These are phyloP conservation scores for Fistulinella staudtii DNA, from an alignment of 1,284 basidiomycete genomes.

Conservation along the genomic window DNA sequence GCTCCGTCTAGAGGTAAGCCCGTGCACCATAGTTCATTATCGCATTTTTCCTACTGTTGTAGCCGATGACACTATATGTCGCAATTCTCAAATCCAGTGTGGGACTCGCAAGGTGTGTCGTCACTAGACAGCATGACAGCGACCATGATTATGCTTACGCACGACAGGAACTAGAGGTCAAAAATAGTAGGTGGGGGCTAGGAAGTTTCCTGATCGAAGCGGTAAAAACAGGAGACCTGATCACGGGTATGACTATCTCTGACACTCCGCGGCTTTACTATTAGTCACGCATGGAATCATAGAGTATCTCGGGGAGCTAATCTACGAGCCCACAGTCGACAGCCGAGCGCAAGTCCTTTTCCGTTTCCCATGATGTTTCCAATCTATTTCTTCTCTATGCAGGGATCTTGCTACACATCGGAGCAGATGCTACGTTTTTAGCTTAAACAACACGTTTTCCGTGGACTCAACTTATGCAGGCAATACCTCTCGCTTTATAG, in stretches of 20 bases:
- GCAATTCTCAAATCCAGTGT: conserved; percentile 30
- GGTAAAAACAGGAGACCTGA: conserved; percentile 30
- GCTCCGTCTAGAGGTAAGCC: conserved; percentile 28
- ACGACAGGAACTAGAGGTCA: conserved; percentile 33
- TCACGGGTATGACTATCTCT: conserved; percentile 36
- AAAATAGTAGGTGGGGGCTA: conserved; percentile 38
- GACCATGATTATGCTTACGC: conserved; percentile 1
- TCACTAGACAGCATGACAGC: background rate
- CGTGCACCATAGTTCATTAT: background rate
- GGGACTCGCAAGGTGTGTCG: conserved; percentile 23
- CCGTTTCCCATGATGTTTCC: background rate
- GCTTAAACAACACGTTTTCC: conserved; percentile 38
- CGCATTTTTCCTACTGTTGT: background rate
- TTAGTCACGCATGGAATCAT: conserved; percentile 2
- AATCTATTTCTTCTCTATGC: background rate
- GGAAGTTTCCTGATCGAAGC: conserved; percentile 40
- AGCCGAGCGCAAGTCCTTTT: conserved; percentile 41
- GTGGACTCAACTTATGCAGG: conserved; percentile 53
- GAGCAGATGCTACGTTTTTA: conserved; percentile 55
- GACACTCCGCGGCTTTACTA: background rate
- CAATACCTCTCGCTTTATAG: conserved; percentile 57
- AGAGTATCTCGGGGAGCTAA: conserved; percentile 47
- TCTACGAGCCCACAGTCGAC: conserved; percentile 28
- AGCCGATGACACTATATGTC: conserved; percentile 26
- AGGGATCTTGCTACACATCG: conserved; percentile 29